These are phyloP conservation scores for Solanum paucissectum DNA, from an alignment of 257 asterid species.

Conservation along the genomic window DNA sequence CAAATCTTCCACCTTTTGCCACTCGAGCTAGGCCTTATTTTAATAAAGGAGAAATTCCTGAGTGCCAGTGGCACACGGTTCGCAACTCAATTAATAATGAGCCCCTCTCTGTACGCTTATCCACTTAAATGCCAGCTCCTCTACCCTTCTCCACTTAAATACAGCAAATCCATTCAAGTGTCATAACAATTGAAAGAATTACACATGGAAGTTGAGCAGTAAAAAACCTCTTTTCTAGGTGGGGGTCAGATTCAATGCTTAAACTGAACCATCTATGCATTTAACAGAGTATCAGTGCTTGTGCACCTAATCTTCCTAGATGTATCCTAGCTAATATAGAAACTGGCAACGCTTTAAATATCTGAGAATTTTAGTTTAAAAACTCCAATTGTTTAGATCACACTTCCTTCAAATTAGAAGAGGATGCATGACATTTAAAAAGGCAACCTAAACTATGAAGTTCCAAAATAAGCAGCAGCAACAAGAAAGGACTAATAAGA, in stretches of 20 bases:
- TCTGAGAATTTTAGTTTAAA: neutral
- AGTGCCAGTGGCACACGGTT: neutral
- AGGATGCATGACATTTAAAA: neutral
- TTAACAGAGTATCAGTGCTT: neutral
- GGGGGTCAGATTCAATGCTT: neutral
- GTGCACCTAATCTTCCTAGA: neutral
- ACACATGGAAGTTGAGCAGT: neutral
- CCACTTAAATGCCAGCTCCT: neutral
- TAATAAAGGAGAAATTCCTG: neutral
- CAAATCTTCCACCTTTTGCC: no score
- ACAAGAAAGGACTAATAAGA: neutral
- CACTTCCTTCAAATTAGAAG: neutral
- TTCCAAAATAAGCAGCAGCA: neutral
- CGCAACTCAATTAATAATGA: neutral
- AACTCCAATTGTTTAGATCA: neutral
- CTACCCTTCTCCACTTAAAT: neutral
- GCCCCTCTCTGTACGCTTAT: neutral
- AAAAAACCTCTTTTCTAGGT: neutral
- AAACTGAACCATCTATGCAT: neutral
- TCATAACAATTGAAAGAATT: neutral
- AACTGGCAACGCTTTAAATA: neutral
- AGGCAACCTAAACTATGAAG: neutral
- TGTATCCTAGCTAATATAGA: neutral
- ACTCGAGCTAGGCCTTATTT: neutral
- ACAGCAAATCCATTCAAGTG: neutral